phyloP scores from a whole-genome alignment of 768 basidiomycete genomes.

The Kwoniella mangroviensis region DNA sequence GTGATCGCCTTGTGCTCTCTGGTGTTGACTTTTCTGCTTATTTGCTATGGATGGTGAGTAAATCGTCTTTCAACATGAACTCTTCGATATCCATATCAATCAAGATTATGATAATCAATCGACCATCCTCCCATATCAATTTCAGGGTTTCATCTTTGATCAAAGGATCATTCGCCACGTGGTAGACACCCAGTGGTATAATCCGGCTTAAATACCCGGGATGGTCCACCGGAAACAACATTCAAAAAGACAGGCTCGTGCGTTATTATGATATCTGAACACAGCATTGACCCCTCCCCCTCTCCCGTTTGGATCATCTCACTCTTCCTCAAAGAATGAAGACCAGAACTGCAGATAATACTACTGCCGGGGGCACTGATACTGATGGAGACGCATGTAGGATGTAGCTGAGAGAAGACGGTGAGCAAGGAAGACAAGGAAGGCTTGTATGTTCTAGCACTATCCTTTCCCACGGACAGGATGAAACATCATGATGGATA shows the following conservation, averaged over 20 bases:
- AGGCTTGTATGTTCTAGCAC: slow-evolving; percentile 13
- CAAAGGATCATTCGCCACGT: neutral
- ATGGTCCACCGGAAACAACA: neutral
- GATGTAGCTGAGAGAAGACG: neutral
- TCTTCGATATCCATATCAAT: neutral
- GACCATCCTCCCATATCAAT: neutral
- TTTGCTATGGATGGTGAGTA: neutral
- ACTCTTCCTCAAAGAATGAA: neutral
- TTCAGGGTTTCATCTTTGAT: neutral
- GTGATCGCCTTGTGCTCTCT: neutral
- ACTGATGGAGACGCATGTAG: neutral
- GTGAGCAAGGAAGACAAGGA: neutral
- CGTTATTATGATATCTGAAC: neutral
- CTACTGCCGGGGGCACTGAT: neutral
- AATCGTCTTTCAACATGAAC: neutral
- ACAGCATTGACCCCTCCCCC: neutral
- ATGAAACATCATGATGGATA: neutral
- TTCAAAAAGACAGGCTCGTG: slow-evolving; percentile 1
- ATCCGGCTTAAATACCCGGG: slow-evolving; percentile 9
- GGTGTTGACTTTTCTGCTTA: neutral
- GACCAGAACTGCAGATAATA: neutral
- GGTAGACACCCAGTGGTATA: neutral
- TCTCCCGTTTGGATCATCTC: neutral
- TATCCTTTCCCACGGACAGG: slow-evolving; percentile 17
- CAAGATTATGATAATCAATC: neutral